A percentile compares a stretch with the other conserved stretches of the same genome.
Conservation (phyloP, 108 stramenopile species). For the Nitzschia sp. region DNA sequence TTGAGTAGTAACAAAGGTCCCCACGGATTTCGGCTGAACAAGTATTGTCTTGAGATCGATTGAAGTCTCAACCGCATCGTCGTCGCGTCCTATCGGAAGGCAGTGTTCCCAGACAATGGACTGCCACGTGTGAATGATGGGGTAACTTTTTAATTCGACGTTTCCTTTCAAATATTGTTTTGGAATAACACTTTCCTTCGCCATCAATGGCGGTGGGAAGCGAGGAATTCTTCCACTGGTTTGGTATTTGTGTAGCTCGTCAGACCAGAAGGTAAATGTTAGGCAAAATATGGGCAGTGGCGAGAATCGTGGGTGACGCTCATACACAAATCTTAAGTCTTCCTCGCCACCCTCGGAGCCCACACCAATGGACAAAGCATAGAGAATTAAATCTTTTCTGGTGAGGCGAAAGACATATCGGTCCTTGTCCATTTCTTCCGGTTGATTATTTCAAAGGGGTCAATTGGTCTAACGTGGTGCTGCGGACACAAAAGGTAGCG, state of each 20-base stretch:
- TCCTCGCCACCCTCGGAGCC: slow-evolving; percentile 36
- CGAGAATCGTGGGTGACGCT: slow-evolving; percentile 57
- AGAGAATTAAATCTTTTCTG: slow-evolving; percentile 58
- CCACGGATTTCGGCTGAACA: slow-evolving; percentile 65
- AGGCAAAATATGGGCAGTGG: slow-evolving; percentile 68
- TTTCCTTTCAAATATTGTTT: slow-evolving; percentile 28
- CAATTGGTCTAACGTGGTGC: too few species aligned
- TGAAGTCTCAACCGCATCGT: slow-evolving; percentile 1
- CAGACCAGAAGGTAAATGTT: slow-evolving; percentile 55
- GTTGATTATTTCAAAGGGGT: too few species aligned
- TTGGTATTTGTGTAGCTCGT: background rate
- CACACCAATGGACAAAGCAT: slow-evolving; percentile 78
- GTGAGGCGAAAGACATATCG: slow-evolving; percentile 9
- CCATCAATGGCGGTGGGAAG: slow-evolving; percentile 72
- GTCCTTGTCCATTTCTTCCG: background rate
- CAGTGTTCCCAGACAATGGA: slow-evolving; percentile 50
- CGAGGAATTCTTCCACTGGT: slow-evolving; percentile 44
- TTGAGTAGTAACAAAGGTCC: slow-evolving; percentile 78
- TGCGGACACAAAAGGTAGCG: too few species aligned
- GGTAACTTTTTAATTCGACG: slow-evolving; percentile 26
- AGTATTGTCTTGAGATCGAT: slow-evolving; percentile 25
- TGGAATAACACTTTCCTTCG: slow-evolving; percentile 35
- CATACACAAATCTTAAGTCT: slow-evolving; percentile 66
- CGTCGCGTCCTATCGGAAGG: slow-evolving; percentile 17
- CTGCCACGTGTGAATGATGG: slow-evolving; percentile 75